Conservation (phyloP, 805 yeast genomes). For the Cyberlindnera nakhonratchasimensis region DNA sequence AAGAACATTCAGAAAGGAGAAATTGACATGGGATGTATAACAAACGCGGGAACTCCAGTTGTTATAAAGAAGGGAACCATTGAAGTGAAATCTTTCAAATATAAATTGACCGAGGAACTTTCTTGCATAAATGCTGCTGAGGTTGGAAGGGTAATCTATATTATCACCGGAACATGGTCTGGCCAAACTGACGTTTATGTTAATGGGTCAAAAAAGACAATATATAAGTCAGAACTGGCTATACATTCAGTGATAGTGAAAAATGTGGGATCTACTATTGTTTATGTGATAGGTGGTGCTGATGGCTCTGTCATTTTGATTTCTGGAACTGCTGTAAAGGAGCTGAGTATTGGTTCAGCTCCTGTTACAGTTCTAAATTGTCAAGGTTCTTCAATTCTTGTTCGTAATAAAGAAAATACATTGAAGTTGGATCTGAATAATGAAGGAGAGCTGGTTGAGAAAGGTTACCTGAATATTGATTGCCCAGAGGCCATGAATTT, state of each 20-base stretch:
- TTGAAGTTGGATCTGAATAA: conserved; percentile 8
- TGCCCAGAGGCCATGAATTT: conserved; percentile 11
- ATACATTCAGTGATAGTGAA: conserved; percentile 22
- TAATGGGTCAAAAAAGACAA: conserved; percentile 7
- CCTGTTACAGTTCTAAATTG: conserved; percentile 24
- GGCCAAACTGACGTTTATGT: conserved; percentile 15
- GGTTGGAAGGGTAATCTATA: background rate
- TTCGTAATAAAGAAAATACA: conserved; percentile 20
- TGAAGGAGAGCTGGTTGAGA: conserved; percentile 4
- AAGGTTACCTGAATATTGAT: conserved; percentile 21
- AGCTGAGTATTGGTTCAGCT: conserved; percentile 21
- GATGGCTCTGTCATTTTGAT: conserved; percentile 20
- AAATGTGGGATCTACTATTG: background rate
- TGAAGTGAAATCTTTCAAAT: background rate
- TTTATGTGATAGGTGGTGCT: conserved; percentile 24
- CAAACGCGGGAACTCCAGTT: conserved; percentile 1
- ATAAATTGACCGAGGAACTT: conserved; percentile 15
- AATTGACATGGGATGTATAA: conserved; percentile 9
- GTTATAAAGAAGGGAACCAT: background rate
- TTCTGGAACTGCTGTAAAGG: background rate
- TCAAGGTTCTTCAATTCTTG: conserved; percentile 11
- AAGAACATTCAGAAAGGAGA: background rate
- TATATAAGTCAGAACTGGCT: conserved; percentile 11
- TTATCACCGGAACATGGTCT: conserved; percentile 26
- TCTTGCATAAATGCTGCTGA: conserved; percentile 14